Evolutionary conservation across 305 asterid species (phyloP).

Genomic region (Rubia occidens): DNA sequence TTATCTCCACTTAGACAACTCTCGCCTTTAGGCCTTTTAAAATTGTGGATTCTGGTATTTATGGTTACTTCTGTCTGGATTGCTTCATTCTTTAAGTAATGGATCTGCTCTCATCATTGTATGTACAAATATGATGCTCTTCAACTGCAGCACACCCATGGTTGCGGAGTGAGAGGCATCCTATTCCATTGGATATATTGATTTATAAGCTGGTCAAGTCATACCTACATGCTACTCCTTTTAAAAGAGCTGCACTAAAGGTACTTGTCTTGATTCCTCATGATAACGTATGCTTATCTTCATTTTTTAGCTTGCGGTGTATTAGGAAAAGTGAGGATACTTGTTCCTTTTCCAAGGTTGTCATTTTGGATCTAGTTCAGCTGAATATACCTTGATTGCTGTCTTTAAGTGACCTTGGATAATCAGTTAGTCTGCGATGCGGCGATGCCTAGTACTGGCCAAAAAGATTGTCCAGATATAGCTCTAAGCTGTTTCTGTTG

Average conservation of each 20-base stretch:
- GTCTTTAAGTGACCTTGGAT: not conserved
- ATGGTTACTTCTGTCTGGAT: not conserved
- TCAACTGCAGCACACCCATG: slow-evolving; percentile 73
- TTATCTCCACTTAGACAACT: not conserved
- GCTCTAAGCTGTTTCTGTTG: slow-evolving; percentile 5
- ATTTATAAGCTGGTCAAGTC: slow-evolving; percentile 72
- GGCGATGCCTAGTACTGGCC: too few species aligned
- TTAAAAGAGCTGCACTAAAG: slow-evolving; percentile 88
- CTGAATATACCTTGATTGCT: not conserved
- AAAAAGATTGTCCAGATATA: too few species aligned
- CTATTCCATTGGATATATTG: slow-evolving; percentile 75
- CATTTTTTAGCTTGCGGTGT: not conserved
- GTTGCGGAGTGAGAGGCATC: slow-evolving; percentile 80
- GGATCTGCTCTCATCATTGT: not conserved
- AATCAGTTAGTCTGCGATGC: too few species aligned
- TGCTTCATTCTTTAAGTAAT: not conserved
- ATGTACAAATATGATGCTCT: not conserved
- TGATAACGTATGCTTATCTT: not conserved
- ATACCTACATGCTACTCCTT: slow-evolving; percentile 70
- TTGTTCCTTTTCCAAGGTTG: too few species aligned
- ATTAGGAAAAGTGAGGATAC: too few species aligned
- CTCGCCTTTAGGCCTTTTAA: not conserved
- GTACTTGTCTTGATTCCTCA: slow-evolving; percentile 26
- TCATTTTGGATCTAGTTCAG: too few species aligned
- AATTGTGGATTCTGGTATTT: not conserved